A percentile compares a stretch with the other conserved stretches of the same genome.
Conservation (phyloP, 305 asterid genomes). For the Fraxinus sp. region DNA sequence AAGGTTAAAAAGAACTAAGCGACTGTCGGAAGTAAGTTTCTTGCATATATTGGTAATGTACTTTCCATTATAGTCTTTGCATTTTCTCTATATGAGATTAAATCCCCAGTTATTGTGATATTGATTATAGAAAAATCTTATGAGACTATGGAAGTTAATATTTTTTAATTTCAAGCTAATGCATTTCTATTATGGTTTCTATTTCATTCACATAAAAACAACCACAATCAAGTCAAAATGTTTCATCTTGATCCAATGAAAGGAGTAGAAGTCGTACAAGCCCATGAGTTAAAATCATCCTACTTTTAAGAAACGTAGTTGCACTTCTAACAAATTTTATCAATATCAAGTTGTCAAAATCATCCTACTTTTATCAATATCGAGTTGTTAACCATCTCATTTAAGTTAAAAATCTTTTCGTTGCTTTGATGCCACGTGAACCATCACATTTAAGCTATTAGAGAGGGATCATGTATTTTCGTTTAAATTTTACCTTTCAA, state of each 20-base stretch:
- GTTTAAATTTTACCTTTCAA: not conserved
- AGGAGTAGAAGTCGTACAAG: not conserved
- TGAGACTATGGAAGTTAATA: not conserved
- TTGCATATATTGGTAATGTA: not conserved
- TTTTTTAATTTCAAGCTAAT: not conserved
- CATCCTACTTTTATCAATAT: not conserved
- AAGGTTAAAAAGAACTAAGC: not conserved
- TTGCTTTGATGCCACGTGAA: not conserved
- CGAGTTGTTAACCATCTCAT: not conserved
- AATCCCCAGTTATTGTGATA: not conserved
- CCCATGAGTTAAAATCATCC: not conserved
- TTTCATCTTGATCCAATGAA: not conserved
- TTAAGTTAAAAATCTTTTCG: not conserved
- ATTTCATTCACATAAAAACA: not conserved
- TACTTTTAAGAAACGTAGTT: not conserved
- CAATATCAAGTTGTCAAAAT: not conserved
- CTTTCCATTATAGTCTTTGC: not conserved
- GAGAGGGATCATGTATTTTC: not conserved
- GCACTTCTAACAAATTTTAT: not conserved
- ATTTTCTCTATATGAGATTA: not conserved
- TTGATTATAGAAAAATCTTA: not conserved
- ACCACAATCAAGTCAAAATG: not conserved
- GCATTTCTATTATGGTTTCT: not conserved
- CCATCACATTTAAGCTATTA: not conserved
- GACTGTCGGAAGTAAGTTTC: not conserved